Base-by-base conservation (phyloP, 768 basidiomycete genomes). In the Mycena rosella region DNA sequence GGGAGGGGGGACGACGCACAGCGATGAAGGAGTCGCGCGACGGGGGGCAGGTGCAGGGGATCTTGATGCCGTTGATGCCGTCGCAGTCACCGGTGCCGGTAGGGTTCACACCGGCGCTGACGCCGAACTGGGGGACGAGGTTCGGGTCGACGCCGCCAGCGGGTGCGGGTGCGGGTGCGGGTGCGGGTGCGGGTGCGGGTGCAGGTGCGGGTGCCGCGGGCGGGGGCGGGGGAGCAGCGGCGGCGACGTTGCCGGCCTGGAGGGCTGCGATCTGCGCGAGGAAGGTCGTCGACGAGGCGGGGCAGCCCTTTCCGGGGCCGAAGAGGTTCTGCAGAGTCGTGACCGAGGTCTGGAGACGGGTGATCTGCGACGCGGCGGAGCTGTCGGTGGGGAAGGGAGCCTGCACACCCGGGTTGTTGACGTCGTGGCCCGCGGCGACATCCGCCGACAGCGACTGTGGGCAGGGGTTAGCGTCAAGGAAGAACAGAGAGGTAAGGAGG, bases 301-400 rank as follows among this genome's bases (percentile, higher is more conserved):
- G 91, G 75, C 91, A 92, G 20, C 91, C 92, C 11, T 83, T 77
- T 36, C 91, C 92, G 1, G 89, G 83, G 2, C 91, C 92, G 57
- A 84, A 81, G 45, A 93, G 76, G 75, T 93, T 94, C 79, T 93
- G 92, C 22, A 93, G 79, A 11, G 92, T 90, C 36, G 91, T 85
- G 13, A 88, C 74, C 8, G 88, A 85, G 44, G 91, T 84, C 49
- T 86, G 78, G 66, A 93, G 80, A 36, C 92, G 88, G 0, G 88
- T 81, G 52, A 85, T 76, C 73, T 87, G 82, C 48, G 87, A 87
- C 15, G 76, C 78, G 64, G 80, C 82, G 11, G 86, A 87, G 69
- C 82, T 79, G 71, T 88, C 90, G 2, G 85, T 85, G 2, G 91
- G 92, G 84, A 91, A 94, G 17, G 85, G 82, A 3, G 92, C 78